Evolutionary conservation across 2,329 filamentous ascomycete genomes (phyloP).

Genomic region (Teratosphaeria pseudoeucalypti): DNA sequence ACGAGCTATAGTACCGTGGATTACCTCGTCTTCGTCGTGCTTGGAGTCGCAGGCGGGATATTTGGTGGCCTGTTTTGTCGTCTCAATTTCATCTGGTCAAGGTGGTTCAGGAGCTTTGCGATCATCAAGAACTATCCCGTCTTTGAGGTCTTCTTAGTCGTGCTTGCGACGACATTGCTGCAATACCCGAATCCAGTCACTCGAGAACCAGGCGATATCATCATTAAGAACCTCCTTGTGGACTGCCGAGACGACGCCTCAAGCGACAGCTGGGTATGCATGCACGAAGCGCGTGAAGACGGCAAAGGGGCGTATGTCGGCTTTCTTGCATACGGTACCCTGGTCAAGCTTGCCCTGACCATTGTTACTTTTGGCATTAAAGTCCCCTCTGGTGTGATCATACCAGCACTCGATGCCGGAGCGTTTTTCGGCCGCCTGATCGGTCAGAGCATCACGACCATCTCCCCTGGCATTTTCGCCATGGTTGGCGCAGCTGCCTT

Average conservation of each 20-base stretch:
- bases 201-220: conserved; percentile 44
- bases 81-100: conserved; percentile 48
- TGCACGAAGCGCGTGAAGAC: conserved; percentile 31
- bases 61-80: conserved; percentile 51
- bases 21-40: conserved; percentile 47
- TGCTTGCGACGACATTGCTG: conserved; percentile 42
- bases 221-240: conserved; percentile 47
- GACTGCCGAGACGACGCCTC: conserved; percentile 37
- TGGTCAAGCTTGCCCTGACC: conserved; percentile 46
- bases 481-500: conserved; percentile 52
- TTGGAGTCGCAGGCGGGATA: conserved; percentile 47
- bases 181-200: conserved; percentile 49
- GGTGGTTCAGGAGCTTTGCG: conserved; percentile 41
- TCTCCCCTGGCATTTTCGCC: conserved; percentile 50
- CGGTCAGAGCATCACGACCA: conserved; percentile 34
- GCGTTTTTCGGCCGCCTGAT: conserved; percentile 48
- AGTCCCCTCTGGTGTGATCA: conserved; percentile 51
- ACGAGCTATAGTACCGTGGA: conserved; percentile 45
- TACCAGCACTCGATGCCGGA: conserved; percentile 48
- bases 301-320: conserved; percentile 37
- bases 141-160: conserved; percentile 46
- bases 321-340: conserved; percentile 43
- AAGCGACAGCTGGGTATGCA: conserved; percentile 39
- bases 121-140: conserved; percentile 48
- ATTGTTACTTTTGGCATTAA: conserved; percentile 51